Evolutionary conservation across 164 flowering plant genomes (phyloP).

Genomic region (Stephania yunnanensis): DNA sequence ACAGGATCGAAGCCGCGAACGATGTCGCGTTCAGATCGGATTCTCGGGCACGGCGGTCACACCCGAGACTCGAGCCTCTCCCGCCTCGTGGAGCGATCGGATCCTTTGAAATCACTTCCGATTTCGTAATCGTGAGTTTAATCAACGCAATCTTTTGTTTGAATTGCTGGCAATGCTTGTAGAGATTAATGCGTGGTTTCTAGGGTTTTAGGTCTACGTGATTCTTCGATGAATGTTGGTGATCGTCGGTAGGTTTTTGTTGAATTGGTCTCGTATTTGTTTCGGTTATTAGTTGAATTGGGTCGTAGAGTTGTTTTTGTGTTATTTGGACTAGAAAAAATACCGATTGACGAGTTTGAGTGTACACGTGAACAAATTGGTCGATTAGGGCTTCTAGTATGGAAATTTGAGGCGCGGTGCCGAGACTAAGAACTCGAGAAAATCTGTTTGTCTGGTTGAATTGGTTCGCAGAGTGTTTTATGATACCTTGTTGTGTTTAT

Average conservation of each 20-base stretch:
- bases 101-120: constrained; percentile 18
- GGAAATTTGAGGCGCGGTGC: not conserved
- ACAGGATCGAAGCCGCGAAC: constrained; percentile 48
- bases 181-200: not conserved
- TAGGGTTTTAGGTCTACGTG: not conserved
- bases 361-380: too few species aligned
- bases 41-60: constrained; percentile 92
- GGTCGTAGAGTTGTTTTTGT: too few species aligned
- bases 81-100: constrained; percentile 46
- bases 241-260: not conserved
- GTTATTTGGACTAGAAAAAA: too few species aligned
- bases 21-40: constrained; percentile 70
- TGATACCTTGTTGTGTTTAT: too few species aligned
- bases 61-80: constrained; percentile 83
- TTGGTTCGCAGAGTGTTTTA: too few species aligned
- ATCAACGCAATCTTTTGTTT: constrained; percentile 10
- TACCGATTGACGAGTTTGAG: not conserved
- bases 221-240: not conserved
- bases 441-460: not conserved
- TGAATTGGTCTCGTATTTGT: too few species aligned
- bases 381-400: not conserved
- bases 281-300: too few species aligned
- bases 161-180: too few species aligned
- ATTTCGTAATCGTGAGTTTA: too few species aligned
- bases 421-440: too few species aligned